phyloP scores from a whole-genome alignment of 106 monocot species.

The Ottelia alismoides region DNA sequence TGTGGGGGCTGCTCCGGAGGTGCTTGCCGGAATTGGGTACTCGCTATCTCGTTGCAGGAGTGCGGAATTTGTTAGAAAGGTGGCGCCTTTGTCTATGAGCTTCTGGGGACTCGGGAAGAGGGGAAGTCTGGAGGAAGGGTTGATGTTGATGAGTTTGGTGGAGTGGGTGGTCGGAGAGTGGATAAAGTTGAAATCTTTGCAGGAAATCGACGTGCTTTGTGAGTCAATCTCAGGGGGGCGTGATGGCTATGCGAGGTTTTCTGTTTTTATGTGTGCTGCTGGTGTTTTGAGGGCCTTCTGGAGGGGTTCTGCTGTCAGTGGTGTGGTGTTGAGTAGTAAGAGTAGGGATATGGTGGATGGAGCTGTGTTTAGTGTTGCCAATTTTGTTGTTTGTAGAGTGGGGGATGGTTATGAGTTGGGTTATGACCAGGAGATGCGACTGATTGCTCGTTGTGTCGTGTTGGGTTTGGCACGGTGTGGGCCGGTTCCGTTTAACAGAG shows the following conservation, averaged over 20 bases:
- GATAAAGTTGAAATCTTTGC: constrained; percentile 12
- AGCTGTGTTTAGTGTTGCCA: constrained; percentile 43
- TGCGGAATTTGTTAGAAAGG: constrained; percentile 12
- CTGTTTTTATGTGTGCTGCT: constrained; percentile 43
- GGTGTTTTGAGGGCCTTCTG: constrained; percentile 66
- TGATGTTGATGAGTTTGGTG: constrained; percentile 54
- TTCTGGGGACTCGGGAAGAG: constrained; percentile 15
- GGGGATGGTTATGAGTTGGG: constrained; percentile 6
- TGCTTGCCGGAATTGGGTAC: constrained; percentile 48
- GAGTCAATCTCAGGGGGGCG: constrained; percentile 17
- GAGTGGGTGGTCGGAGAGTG: constrained; percentile 59
- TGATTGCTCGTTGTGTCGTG: constrained; percentile 56
- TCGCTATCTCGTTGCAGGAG: constrained; percentile 18
- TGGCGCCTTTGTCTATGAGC: constrained; percentile 26
- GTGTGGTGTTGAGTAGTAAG: constrained; percentile 17
- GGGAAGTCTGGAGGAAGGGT: constrained; percentile 23
- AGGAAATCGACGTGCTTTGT: constrained; percentile 29
- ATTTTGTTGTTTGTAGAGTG: constrained; percentile 16
- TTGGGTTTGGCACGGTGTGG: constrained; percentile 66
- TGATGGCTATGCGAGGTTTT: constrained; percentile 18
- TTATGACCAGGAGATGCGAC: constrained; percentile 8
- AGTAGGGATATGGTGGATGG: constrained; percentile 33
- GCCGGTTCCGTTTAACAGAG: constrained; percentile 17
- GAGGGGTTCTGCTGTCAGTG: constrained; percentile 17
- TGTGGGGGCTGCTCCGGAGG: neutral